Conservation (phyloP, 2,329 filamentous ascomycete species). For the Coniochaeta prunicola region DNA sequence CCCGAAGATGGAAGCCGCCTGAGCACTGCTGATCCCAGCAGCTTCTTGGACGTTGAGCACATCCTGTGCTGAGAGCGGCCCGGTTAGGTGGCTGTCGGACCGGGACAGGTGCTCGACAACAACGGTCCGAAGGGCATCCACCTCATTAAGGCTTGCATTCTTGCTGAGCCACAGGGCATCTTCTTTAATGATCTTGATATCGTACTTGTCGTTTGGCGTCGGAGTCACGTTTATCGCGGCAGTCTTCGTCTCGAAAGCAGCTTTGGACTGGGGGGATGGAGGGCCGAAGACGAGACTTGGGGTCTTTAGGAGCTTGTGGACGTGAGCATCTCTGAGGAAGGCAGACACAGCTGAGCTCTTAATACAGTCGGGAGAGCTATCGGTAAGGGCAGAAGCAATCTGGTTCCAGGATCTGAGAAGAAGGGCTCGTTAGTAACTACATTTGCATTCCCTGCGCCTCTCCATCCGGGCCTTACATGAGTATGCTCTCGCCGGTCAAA, state of each 20-base stretch:
- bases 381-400: conserved; percentile 45
- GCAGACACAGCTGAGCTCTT: conserved; percentile 48
- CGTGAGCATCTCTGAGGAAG: conserved; percentile 66
- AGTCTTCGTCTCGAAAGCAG: conserved; percentile 74
- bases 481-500: conserved; percentile 68
- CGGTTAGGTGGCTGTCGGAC: conserved; percentile 63
- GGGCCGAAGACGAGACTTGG: conserved; percentile 62
- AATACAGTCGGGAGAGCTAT: conserved; percentile 50
- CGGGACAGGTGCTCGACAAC: conserved; percentile 80
- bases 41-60: conserved; percentile 68
- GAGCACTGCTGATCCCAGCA: conserved; percentile 55
- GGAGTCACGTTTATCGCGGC: conserved; percentile 79
- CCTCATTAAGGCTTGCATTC: conserved; percentile 69
- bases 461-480: conserved; percentile 55
- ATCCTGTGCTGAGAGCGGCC: conserved; percentile 71
- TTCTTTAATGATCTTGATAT: conserved; percentile 72
- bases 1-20: conserved; percentile 49
- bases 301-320: conserved; percentile 59
- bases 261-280: conserved; percentile 56
- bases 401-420: conserved; percentile 52
- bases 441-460: conserved; percentile 2
- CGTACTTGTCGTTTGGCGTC: conserved; percentile 56
- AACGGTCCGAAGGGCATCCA: conserved; percentile 72
- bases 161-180: conserved; percentile 84
- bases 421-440: conserved; percentile 5